Evolutionary conservation across 2,329 filamentous ascomycete species (phyloP).

Genomic region (Fusarium sp.): DNA sequence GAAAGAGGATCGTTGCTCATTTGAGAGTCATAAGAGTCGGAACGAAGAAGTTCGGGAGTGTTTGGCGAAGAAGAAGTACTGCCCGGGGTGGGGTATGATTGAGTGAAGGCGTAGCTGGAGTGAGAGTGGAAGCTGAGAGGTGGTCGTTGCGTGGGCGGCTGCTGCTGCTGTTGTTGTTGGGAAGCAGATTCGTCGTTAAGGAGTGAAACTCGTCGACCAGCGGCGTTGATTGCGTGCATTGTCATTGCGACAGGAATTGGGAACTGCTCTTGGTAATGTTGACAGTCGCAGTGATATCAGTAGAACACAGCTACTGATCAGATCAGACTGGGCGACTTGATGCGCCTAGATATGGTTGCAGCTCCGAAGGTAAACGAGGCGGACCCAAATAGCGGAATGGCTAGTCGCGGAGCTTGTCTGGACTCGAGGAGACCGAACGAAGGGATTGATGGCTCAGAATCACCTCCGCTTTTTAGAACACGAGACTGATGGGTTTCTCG

Average conservation of each 20-base stretch:
- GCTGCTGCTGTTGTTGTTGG: conserved; percentile 1
- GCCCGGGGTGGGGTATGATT: conserved; percentile 51
- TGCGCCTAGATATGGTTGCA: conserved; percentile 25
- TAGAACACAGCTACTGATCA: conserved; percentile 1
- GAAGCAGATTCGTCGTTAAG: conserved; percentile 59
- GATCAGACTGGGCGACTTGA: not conserved
- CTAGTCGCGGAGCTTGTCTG: conserved; percentile 29
- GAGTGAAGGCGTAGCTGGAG: conserved; percentile 48
- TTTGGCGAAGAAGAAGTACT: conserved; percentile 59
- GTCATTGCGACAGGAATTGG: conserved; percentile 18
- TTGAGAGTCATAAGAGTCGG: conserved; percentile 71
- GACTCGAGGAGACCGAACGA: conserved; percentile 14
- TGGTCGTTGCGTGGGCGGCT: conserved; percentile 27
- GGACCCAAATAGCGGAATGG: conserved; percentile 28
- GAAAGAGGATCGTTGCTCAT: conserved; percentile 64
- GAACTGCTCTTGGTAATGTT: not conserved
- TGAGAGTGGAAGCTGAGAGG: conserved; percentile 50
- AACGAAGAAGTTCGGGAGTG: conserved; percentile 68
- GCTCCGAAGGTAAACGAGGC: conserved; percentile 18
- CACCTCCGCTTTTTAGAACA: conserved; percentile 35
- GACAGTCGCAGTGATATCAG: not conserved
- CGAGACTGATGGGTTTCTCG: conserved; percentile 34
- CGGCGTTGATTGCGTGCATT: conserved; percentile 67
- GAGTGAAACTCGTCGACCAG: conserved; percentile 68
- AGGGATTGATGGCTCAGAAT: conserved; percentile 18